A percentile compares a stretch with the other conserved stretches of the same genome.
Evolutionary conservation across 2,329 filamentous ascomycete species (phyloP).

Genomic region (Alternaria consortialis): DNA sequence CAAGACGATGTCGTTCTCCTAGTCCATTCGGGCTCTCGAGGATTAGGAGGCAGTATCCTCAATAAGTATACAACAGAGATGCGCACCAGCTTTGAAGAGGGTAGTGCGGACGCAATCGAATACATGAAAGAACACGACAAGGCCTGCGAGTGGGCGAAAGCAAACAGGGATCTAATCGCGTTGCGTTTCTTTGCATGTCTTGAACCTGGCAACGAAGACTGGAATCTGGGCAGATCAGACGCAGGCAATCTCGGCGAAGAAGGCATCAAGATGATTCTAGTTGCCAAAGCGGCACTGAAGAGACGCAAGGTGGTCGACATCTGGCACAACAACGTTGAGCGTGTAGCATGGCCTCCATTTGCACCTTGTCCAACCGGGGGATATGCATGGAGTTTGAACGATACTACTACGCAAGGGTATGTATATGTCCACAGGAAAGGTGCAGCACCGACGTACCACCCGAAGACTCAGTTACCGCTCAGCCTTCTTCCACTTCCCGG

Average conservation of each 20-base stretch:
- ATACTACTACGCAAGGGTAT: constrained; percentile 17
- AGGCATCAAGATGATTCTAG: constrained; percentile 18
- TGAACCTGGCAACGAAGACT: constrained; percentile 43
- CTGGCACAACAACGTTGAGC: constrained; percentile 51
- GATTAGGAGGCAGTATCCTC: constrained; percentile 48
- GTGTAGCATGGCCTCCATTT: constrained; percentile 42
- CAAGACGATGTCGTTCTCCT: constrained; percentile 48
- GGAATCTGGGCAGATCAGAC: constrained; percentile 24
- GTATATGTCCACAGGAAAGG: constrained; percentile 54
- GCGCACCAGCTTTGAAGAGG: constrained; percentile 37
- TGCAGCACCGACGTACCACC: constrained; percentile 44
- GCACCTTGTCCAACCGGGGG: constrained; percentile 6
- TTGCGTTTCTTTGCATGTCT: constrained; percentile 49
- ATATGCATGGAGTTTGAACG: neutral
- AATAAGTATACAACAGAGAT: constrained; percentile 38
- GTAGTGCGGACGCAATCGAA: constrained; percentile 30
- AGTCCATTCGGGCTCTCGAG: constrained; percentile 51
- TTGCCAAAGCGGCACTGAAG: constrained; percentile 29
- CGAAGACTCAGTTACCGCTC: constrained; percentile 32
- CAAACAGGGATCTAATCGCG: constrained; percentile 52
- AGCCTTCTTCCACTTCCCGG: constrained; percentile 49
- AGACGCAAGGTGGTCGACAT: constrained; percentile 49
- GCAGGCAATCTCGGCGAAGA: constrained; percentile 3
- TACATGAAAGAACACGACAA: constrained; percentile 50
- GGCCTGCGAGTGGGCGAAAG: constrained; percentile 50